phyloP scores from a whole-genome alignment of 2,329 filamentous ascomycete species.

The Ophiostoma tasmaniense region DNA sequence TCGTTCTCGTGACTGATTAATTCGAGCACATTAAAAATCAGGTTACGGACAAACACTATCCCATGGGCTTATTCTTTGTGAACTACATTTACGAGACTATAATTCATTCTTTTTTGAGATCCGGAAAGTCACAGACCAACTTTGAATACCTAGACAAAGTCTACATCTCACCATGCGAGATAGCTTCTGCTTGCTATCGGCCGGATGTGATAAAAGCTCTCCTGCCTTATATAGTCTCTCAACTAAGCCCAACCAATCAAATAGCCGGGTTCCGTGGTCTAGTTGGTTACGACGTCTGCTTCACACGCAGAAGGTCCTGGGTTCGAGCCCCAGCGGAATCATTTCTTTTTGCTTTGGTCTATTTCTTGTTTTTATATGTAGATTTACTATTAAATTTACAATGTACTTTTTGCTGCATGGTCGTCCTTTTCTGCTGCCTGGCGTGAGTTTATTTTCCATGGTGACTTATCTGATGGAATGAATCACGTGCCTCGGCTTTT shows the following conservation, averaged over 20 bases:
- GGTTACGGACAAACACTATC: not conserved
- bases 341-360: not conserved
- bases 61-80: not conserved
- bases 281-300: slow-evolving; percentile 13
- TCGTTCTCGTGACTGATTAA: not conserved
- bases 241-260: not conserved
- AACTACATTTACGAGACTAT: too few species aligned
- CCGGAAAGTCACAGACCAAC: too few species aligned
- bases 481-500: not conserved
- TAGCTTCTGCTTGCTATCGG: not conserved
- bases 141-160: too few species aligned
- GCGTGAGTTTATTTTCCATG: not conserved
- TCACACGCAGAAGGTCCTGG: slow-evolving; percentile 13
- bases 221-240: not conserved
- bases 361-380: not conserved
- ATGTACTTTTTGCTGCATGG: not conserved
- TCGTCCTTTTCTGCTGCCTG: not conserved
- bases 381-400: not conserved
- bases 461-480: not conserved
- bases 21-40: too few species aligned
- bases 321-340: slow-evolving; percentile 11
- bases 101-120: too few species aligned
- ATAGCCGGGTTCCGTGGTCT: slow-evolving; percentile 7
- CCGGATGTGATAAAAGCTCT: not conserved
- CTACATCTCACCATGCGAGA: not conserved